Conservation (phyloP, 345 rosid genomes). For the Pseudoturritis turrita region DNA sequence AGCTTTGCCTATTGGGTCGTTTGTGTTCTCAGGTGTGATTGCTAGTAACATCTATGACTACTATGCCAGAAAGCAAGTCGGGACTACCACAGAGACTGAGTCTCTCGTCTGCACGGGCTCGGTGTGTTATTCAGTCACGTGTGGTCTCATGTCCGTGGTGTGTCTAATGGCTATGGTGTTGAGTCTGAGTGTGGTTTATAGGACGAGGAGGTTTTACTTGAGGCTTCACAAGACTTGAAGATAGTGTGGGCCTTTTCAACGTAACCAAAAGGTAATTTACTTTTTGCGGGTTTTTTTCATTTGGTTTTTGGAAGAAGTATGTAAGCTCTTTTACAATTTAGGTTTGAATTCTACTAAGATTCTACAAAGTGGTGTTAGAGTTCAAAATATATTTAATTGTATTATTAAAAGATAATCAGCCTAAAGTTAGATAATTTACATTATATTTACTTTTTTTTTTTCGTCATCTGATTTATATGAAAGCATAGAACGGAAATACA, state of each 20-base stretch:
- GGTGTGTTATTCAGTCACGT: conserved; percentile 61
- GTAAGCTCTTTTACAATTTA: background rate
- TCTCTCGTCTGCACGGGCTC: conserved; percentile 49
- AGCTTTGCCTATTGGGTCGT: conserved; percentile 59
- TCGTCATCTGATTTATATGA: too few relatives aligned
- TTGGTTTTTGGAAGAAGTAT: background rate
- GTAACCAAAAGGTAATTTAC: background rate
- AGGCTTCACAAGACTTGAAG: conserved; percentile 48
- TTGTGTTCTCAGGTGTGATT: conserved; percentile 69
- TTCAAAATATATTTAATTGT: too few relatives aligned
- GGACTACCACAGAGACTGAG: conserved; percentile 28
- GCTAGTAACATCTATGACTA: conserved; percentile 73
- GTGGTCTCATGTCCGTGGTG: conserved; percentile 50
- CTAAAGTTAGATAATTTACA: too few relatives aligned
- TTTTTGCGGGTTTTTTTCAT: background rate
- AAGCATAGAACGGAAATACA: too few relatives aligned
- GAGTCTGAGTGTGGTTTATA: conserved; percentile 58
- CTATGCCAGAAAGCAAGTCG: conserved; percentile 60
- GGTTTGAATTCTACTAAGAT: too few relatives aligned
- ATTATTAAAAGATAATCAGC: too few relatives aligned
- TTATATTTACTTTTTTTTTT: too few relatives aligned
- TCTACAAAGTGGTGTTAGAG: too few relatives aligned
- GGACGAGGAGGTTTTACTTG: conserved; percentile 57
- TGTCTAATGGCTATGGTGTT: conserved; percentile 51
- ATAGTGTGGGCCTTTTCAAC: background rate